Base-by-base conservation (phyloP, 2,329 filamentous ascomycete genomes). In the Cercospora beticola region DNA sequence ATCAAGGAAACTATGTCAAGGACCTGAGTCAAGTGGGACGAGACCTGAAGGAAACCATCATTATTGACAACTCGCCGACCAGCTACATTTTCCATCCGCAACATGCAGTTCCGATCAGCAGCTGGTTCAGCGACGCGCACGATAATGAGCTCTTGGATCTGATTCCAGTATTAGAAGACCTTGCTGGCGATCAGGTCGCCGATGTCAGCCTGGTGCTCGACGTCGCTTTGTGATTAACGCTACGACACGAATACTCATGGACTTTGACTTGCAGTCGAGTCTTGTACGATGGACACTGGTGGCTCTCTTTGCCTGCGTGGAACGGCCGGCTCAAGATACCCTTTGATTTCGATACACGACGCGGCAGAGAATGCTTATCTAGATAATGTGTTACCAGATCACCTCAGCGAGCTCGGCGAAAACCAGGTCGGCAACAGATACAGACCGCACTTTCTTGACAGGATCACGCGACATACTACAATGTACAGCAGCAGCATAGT, bases 1-100 rank as follows among this genome's bases (percentile, higher is more conserved):
- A 99, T 79, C 95, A 98, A 83, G 95, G 95, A 75, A 99, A 99
- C 81, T 99, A 99, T 75, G 95, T 99, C 80, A 99, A 99, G 84
- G 95, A 99, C 79, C 87, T 99, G 65, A 98, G 95, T 58, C 95
- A 98, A 85, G 91, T 99, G 68, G 95, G 95, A 62, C 91, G 95
- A 73, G 94, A 98, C 79, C 88, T 99, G 66, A 92, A 93, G 81
- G 94, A 99, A 79, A 99, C 94, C 21, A 99, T 99, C 79, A 99
- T 99, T 80, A 99, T 99, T 78, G 95, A 99, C 84, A 99, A 99
- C 82, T 98, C 95, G 58, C 95, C 95, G 2, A 99, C 95, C 4
- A 98, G 94, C 12, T 99, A 99, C 84, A 98, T 99, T 77, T 99
- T 99, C 87, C 95, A 99, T 79, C 95, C 95, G 26, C 94, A 99